Conservation (phyloP, 2,329 filamentous ascomycete species). For the Trichoderma semiorbis region DNA sequence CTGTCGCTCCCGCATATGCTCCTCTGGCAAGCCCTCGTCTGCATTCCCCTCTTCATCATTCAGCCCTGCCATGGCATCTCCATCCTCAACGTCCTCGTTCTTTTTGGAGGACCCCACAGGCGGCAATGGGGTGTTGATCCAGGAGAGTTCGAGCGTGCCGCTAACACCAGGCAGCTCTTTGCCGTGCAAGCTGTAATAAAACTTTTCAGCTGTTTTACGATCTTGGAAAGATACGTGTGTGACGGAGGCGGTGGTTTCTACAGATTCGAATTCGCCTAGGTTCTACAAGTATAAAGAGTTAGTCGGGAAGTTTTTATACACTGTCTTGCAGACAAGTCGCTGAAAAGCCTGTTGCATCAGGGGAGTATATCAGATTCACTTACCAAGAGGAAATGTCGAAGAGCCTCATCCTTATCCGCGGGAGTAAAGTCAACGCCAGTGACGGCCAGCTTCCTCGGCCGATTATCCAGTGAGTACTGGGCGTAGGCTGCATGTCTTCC, state of each 20-base stretch:
- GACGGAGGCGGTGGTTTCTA: constrained; percentile 45
- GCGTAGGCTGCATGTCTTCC: constrained; percentile 55
- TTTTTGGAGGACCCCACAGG: constrained; percentile 22
- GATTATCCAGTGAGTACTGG: constrained; percentile 70
- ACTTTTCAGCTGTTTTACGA: constrained; percentile 67
- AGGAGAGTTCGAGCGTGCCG: constrained; percentile 62
- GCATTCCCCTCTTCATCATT: constrained; percentile 22
- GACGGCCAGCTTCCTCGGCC: constrained; percentile 65
- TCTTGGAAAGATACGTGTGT: constrained; percentile 63
- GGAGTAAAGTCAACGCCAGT: constrained; percentile 61
- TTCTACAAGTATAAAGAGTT: constrained; percentile 39
- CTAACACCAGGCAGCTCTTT: constrained; percentile 59
- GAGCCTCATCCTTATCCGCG: constrained; percentile 61
- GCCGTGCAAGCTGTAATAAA: constrained; percentile 56
- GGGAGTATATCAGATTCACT: constrained; percentile 28
- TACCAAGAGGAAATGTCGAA: constrained; percentile 70
- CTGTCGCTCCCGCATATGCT: constrained; percentile 30
- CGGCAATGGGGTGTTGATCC: constrained; percentile 44
- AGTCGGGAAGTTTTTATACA: background rate
- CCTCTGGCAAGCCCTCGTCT: constrained; percentile 12
- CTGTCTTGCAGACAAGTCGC: background rate
- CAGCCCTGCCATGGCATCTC: constrained; percentile 28
- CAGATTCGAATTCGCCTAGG: constrained; percentile 59
- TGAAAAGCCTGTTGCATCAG: background rate
- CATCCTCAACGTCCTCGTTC: constrained; percentile 10